phyloP scores from a whole-genome alignment of 2,329 filamentous ascomycete species.

The Pochonia chlamydosporia region DNA sequence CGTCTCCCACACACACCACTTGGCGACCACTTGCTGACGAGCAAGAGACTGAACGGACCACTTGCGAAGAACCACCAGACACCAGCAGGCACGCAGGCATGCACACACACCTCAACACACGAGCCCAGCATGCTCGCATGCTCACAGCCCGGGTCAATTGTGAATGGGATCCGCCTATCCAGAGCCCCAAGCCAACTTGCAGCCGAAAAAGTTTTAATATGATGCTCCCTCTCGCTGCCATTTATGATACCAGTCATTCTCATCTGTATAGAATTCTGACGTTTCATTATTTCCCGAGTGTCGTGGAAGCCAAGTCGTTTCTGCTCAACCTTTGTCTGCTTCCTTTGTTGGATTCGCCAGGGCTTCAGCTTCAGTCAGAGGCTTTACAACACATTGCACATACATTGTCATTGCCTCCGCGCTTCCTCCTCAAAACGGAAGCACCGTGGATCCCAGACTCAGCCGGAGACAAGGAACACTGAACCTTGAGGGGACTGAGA shows the following conservation, averaged over 20 bases:
- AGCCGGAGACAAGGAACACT: slow-evolving; percentile 11
- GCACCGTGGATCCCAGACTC: slow-evolving; percentile 9
- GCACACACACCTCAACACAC: not conserved
- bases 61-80: slow-evolving; percentile 3
- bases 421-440: slow-evolving; percentile 12
- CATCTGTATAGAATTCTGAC: too few relatives aligned
- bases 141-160: not conserved
- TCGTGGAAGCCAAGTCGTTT: too few relatives aligned
- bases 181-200: slow-evolving; percentile 21
- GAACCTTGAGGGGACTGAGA: slow-evolving; percentile 7
- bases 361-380: too few relatives aligned
- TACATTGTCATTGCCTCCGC: not conserved
- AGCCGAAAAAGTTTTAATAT: slow-evolving; percentile 24
- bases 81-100: not conserved
- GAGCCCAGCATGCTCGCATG: slow-evolving; percentile 11
- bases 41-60: not conserved
- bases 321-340: too few relatives aligned
- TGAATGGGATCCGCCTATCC: slow-evolving; percentile 9
- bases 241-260: too few relatives aligned
- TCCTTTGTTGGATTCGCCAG: too few relatives aligned
- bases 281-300: too few relatives aligned
- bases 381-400: not conserved
- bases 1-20: not conserved
- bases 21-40: not conserved
- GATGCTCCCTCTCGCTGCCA: slow-evolving; percentile 4